These are phyloP conservation scores for Incumbomyces delicatus DNA, from an alignment of 2,329 filamentous ascomycete species.

Conservation along the genomic window DNA sequence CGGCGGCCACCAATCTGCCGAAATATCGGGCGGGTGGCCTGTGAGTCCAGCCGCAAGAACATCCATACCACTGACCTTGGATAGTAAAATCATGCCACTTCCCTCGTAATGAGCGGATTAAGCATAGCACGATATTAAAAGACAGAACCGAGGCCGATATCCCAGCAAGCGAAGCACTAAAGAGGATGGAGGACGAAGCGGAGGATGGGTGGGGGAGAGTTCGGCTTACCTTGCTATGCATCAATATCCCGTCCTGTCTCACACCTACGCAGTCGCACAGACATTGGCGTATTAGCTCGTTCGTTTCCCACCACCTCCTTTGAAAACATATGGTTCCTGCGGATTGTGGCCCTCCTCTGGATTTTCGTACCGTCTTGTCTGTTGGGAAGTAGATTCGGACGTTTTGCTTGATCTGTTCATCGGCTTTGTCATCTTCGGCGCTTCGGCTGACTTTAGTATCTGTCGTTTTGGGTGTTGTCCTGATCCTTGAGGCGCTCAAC, in stretches of 20 bases:
- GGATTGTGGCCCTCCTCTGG: conserved; percentile 51
- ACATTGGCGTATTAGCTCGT: conserved; percentile 60
- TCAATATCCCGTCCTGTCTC: conserved; percentile 57
- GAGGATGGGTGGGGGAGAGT: neutral
- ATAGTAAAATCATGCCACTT: no score
- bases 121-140: no score
- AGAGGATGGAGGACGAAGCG: neutral
- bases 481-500: conserved; percentile 9
- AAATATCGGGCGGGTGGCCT: no score
- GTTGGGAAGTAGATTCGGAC: conserved; percentile 78
- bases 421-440: conserved; percentile 21
- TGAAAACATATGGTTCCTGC: conserved; percentile 80
- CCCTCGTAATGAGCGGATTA: no score
- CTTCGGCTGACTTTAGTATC: conserved; percentile 23
- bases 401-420: conserved; percentile 32
- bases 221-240: conserved; percentile 71
- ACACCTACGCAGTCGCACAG: conserved; percentile 68
- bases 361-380: conserved; percentile 54
- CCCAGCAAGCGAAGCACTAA: no score
- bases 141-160: no score
- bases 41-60: no score
- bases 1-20: no score
- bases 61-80: no score
- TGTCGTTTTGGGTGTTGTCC: conserved; percentile 7
- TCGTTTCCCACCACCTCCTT: conserved; percentile 57